Evolutionary conservation across 176 grass and related monocot species (phyloP), one percentile per base, ranked within the genome.

Genomic region (Paspalum vaginatum): DNA sequence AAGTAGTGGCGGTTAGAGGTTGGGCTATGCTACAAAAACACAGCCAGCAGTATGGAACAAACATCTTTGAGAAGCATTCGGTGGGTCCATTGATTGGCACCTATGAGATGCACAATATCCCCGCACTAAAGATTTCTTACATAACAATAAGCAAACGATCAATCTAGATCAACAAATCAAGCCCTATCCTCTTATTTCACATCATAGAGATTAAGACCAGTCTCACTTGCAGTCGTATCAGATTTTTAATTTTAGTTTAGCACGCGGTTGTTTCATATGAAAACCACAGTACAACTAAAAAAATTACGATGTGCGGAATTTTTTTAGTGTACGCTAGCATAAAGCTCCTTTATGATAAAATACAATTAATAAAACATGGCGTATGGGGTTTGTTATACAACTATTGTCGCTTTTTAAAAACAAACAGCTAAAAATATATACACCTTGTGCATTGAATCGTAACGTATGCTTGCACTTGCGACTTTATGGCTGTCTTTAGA

Each of bases 1-100:
- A 74, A 89, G 67, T 65, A 89, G 72, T 70, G 58, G 78, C 83
- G 15, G 83, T 85, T 85, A 81, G 87, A 59, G 82, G 72, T 77
- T 77, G 65, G 25, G 62, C 68, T 26, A 9, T 74, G 85, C 73
- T 83, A 72, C 42, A 70, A 48, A 18, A 41, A 88, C 81, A 17
- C 81, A 76, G 24, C 75, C 59, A 72, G 5, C 57, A 18, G 27
- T 52, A 88, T 75, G 69, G 81, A 84, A 84, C 75, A 68, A 79
- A 88, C 68, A 75, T 74, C 75, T 73, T 53, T 45, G 80, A 46
- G 61, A 16, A 61, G 40, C 40, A 66, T 68, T 68, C 48, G 32
- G 68, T 74, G 86, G 74, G 86, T 8, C 68, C 43, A 37, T 17
- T 67, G 68, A 78, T 72, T 17, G 42, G 3, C 54, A 62, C 59